Evolutionary conservation across 2,329 filamentous ascomycete species (phyloP), one percentile per base, ranked within the genome.

Genomic region (Aspergillus arachidicola): DNA sequence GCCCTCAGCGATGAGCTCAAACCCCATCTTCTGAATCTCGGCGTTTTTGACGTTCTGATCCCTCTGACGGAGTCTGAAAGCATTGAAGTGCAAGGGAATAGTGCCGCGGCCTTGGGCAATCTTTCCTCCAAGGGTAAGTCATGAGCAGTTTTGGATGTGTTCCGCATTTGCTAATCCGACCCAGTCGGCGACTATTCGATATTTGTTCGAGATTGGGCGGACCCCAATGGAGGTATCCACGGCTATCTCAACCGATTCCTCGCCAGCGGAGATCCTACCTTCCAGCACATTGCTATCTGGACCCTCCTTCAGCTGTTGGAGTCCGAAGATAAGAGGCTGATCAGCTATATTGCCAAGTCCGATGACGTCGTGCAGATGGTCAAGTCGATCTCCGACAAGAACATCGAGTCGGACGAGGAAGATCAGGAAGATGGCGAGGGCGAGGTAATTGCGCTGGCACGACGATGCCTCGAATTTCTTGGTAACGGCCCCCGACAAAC

Each of bases 251-350:
- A 89, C 71, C 89, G 94, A 60, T 99, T 99, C 84, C 85, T 99
- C 21, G 92, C 91, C 51, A 97, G 93, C 67, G 94, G 94, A 46
- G 95, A 99, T 75, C 89, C 95, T 0, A 99, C 95, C 0, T 99
- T 99, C 84, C 95, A 99, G 79, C 95, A 99, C 76, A 99, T 99
- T 74, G 95, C 95, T 57, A 97, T 98, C 67, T 99, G 95, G 95
- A 99, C 95, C 1, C 82, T 99, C 55, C 86, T 99, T 4, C 95
- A 99, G 76, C 86, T 99, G 5, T 89, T 99, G 57, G 95, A 99
- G 79, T 97, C 94, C 0, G 94, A 96, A 76, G 94, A 99, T 75
- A 89, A 91, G 79, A 90, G 88, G 60, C 84, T 99, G n/a, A 91
- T 97, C 66, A 89, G 89, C 57, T 88, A 93, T 56, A 97, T 99